A percentile compares a stretch with the other conserved stretches of the same genome.
Evolutionary conservation across 768 basidiomycete genomes (phyloP).

Genomic region (Sporobolomyces roseus): DNA sequence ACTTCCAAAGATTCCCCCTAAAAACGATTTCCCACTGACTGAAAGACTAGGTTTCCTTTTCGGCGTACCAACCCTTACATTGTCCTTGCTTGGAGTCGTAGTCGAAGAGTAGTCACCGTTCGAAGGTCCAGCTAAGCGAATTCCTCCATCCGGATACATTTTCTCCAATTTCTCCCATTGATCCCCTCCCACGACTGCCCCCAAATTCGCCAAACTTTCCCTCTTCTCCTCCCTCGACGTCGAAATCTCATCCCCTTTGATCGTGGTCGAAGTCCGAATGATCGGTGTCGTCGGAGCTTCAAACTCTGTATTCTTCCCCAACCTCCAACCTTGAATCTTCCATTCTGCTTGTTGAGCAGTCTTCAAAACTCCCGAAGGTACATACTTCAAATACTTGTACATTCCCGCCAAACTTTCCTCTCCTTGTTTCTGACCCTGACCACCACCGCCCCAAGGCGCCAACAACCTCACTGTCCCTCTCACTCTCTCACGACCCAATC

Average conservation of each 20-base stretch:
- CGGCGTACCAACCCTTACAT: neutral
- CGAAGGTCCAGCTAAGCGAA: constrained; percentile 3
- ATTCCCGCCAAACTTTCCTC: constrained; percentile 56
- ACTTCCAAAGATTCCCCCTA: constrained; percentile 17
- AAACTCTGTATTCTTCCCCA: constrained; percentile 61
- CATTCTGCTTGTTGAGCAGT: constrained; percentile 96
- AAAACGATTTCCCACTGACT: constrained; percentile 13
- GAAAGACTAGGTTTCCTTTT: constrained; percentile 7
- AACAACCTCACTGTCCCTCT: constrained; percentile 79
- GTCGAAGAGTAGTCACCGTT: neutral
- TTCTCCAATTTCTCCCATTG: constrained; percentile 5
- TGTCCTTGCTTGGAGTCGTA: no score
- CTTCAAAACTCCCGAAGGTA: constrained; percentile 85
- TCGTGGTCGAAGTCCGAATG: neutral
- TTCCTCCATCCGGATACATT: constrained; percentile 7
- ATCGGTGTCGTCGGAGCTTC: neutral
- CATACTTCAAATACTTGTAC: constrained; percentile 95
- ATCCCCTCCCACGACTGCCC: neutral
- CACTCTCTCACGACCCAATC: constrained; percentile 57
- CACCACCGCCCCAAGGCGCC: constrained; percentile 85
- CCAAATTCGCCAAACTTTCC: constrained; percentile 1
- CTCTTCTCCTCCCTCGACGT: neutral
- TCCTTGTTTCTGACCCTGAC: neutral
- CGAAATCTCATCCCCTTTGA: neutral
- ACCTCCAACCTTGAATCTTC: constrained; percentile 93